phyloP scores from a whole-genome alignment of 2,329 filamentous ascomycete genomes.

The Monosporascus sp. region DNA sequence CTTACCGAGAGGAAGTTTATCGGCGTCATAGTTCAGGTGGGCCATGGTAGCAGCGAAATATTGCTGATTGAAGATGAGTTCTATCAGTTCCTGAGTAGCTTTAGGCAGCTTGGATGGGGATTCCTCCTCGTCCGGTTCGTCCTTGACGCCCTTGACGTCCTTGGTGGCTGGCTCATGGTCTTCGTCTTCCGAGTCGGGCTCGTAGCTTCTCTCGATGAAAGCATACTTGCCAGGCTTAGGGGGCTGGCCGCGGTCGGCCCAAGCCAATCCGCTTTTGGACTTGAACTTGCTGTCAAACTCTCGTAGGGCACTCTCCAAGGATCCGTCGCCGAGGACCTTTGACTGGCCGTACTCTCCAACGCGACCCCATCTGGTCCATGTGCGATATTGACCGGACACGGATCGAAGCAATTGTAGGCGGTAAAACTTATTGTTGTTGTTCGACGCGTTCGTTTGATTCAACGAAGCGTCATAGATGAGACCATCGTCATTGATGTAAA shows the following conservation, averaged over 20 bases:
- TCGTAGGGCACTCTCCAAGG: slow-evolving; percentile 37
- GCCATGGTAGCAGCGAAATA: slow-evolving; percentile 65
- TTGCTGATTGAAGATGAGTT: slow-evolving; percentile 76
- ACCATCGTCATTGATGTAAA: slow-evolving; percentile 62
- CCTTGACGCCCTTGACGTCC: slow-evolving; percentile 15
- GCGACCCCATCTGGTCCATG: slow-evolving; percentile 78
- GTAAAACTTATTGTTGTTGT: slow-evolving; percentile 84
- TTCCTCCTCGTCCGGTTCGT: slow-evolving; percentile 11
- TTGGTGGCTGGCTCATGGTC: slow-evolving; percentile 10
- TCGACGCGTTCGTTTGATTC: slow-evolving; percentile 67
- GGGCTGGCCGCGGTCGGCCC: slow-evolving; percentile 46
- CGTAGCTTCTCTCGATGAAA: slow-evolving; percentile 75
- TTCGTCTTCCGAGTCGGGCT: slow-evolving; percentile 50
- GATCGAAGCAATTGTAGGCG: slow-evolving; percentile 38
- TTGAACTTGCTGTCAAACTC: slow-evolving; percentile 59
- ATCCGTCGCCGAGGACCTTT: slow-evolving; percentile 36
- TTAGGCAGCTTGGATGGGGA: slow-evolving; percentile 22
- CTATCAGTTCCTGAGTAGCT: slow-evolving; percentile 63
- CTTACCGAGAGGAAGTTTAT: slow-evolving; percentile 79
- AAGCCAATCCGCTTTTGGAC: slow-evolving; percentile 53
- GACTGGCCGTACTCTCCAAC: slow-evolving; percentile 58
- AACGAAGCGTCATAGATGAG: slow-evolving; percentile 74
- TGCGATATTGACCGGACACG: slow-evolving; percentile 39
- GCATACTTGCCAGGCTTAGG: slow-evolving; percentile 69
- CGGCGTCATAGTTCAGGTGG: slow-evolving; percentile 63